phyloP scores from a whole-genome alignment of 306 rosid species.

The Trichosanthes truncata region DNA sequence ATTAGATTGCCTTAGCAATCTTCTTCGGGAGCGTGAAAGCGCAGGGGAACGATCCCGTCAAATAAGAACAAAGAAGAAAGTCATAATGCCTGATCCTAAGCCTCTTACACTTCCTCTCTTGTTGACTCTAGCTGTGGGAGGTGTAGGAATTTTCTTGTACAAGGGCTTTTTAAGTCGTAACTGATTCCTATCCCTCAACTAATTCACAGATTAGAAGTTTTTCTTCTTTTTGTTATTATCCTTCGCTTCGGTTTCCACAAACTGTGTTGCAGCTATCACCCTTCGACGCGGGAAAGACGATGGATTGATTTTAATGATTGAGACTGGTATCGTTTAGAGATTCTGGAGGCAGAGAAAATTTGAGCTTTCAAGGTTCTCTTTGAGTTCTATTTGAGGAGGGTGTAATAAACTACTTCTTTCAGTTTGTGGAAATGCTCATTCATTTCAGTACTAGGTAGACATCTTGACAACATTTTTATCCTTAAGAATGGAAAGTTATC shows the following conservation, averaged over 20 bases:
- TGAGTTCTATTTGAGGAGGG: constrained; percentile 20
- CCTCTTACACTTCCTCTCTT: constrained; percentile 28
- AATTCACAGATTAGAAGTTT: background rate
- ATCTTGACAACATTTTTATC: background rate
- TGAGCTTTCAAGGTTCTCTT: constrained; percentile 19
- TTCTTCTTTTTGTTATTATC: background rate
- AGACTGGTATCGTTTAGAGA: constrained; percentile 16
- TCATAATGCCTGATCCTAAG: constrained; percentile 19
- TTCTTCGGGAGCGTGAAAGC: constrained; percentile 38
- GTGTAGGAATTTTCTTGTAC: constrained; percentile 58
- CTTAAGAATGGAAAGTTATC: background rate
- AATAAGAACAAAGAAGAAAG: constrained; percentile 45
- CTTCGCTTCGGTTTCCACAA: background rate
- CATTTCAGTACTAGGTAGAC: background rate
- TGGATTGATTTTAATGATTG: constrained; percentile 13
- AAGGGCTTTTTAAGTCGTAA: constrained; percentile 39
- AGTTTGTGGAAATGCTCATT: background rate
- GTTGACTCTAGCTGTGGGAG: constrained; percentile 45
- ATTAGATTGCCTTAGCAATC: constrained; percentile 60
- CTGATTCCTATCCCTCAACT: constrained; percentile 23
- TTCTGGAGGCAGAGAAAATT: constrained; percentile 9
- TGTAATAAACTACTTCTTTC: constrained; percentile 6
- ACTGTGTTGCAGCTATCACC: constrained; percentile 21
- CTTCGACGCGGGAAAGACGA: constrained; percentile 33
- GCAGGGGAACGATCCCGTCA: constrained; percentile 34